Evolutionary conservation across 2,329 filamentous ascomycete species (phyloP).

Genomic region (Aspergillus floridensis): DNA sequence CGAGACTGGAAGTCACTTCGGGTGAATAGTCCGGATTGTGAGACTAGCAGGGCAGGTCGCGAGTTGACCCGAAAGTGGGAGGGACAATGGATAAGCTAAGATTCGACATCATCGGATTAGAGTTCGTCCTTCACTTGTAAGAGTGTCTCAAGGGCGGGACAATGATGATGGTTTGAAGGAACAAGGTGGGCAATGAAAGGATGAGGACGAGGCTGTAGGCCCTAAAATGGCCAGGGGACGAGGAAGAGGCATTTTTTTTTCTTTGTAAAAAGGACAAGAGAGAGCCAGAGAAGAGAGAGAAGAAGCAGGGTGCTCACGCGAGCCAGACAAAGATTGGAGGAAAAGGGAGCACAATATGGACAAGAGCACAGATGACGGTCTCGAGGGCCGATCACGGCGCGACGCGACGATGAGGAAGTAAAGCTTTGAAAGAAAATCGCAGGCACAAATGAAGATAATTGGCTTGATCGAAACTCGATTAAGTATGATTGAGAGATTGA

Average conservation of each 20-base stretch:
- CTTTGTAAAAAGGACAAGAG: constrained; percentile 13
- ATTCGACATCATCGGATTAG: constrained; percentile 39
- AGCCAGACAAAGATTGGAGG: constrained; percentile 17
- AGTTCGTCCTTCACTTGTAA: constrained; percentile 25
- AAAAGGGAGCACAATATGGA: constrained; percentile 9
- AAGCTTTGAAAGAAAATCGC: constrained; percentile 14
- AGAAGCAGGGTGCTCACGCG: constrained; percentile 17
- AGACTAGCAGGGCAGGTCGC: not conserved
- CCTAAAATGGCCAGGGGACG: constrained; percentile 17
- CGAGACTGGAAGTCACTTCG: not conserved
- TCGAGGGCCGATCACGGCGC: constrained; percentile 20
- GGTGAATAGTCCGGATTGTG: not conserved
- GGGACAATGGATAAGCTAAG: constrained; percentile 32
- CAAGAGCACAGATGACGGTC: constrained; percentile 5
- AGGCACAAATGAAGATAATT: constrained; percentile 11
- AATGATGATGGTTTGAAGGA: constrained; percentile 25
- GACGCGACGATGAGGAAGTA: constrained; percentile 20
- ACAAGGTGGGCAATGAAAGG: constrained; percentile 23
- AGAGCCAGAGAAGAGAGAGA: constrained; percentile 13
- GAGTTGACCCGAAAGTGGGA: constrained; percentile 6
- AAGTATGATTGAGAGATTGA: constrained; percentile 17
- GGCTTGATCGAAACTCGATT: constrained; percentile 13
- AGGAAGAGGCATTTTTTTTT: constrained; percentile 15
- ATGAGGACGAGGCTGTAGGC: constrained; percentile 21
- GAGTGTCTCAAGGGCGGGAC: constrained; percentile 20